These are phyloP conservation scores for Emergomyces africanus DNA, from an alignment of 2,329 filamentous ascomycete genomes.

Conservation along the genomic window DNA sequence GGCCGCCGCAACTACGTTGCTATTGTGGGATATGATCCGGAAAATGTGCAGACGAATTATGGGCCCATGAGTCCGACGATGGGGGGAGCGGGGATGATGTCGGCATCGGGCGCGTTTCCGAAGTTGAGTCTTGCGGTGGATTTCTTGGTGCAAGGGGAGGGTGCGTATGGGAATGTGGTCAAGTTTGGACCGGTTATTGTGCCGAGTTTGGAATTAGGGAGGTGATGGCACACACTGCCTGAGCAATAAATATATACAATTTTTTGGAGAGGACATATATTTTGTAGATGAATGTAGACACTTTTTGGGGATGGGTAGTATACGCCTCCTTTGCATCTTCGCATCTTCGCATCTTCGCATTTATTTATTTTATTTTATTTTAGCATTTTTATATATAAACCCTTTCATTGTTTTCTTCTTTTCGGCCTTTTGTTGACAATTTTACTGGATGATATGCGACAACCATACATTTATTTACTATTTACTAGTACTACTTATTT, in stretches of 20 bases:
- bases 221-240: constrained; percentile 26
- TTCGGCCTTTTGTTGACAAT: neutral
- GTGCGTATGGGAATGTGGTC: constrained; percentile 64
- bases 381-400: neutral
- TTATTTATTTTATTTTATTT: neutral
- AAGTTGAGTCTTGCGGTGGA: constrained; percentile 84
- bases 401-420: neutral
- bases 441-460: neutral
- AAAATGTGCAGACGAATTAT: constrained; percentile 46
- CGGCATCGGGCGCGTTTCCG: constrained; percentile 21
- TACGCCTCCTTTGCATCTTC: no score
- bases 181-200: constrained; percentile 97
- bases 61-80: constrained; percentile 18
- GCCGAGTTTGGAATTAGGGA: constrained; percentile 66
- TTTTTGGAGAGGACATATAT: neutral
- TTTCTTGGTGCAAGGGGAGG: constrained; percentile 92
- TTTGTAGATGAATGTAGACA: neutral
- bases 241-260: neutral
- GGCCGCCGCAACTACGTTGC: constrained; percentile 84
- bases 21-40: constrained; percentile 87
- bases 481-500: no score
- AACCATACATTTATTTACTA: neutral
- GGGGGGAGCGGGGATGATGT: constrained; percentile 18
- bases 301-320: neutral
- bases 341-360: no score